Base-by-base conservation (phyloP, 2,329 filamentous ascomycete species). In the Fusarium sp. region DNA sequence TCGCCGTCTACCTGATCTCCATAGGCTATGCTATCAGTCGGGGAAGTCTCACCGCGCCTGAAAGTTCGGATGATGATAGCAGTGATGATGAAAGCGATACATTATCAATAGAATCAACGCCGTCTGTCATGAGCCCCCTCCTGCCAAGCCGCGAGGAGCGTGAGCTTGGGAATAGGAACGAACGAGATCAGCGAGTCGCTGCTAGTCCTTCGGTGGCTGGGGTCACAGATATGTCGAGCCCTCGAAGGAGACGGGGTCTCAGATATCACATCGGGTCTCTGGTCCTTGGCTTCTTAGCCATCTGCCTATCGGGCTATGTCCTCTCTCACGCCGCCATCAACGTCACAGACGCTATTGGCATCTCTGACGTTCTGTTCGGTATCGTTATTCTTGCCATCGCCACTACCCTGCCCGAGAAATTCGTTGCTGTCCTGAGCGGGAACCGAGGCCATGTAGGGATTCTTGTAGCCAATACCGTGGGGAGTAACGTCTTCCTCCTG, bases 181-280 rank as follows among this genome's bases (percentile, higher is more conserved):
- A 59, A 32, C 12, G 6, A 15, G 15, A 32, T 9, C 56, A 10
- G 11, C 20, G 10, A n/a, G 10, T 14, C 1, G 6, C 14, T 51
- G 32, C 17, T 6, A 24, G 12, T 30, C 12, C 24, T 14, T 17
- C 9, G 11, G 30, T 5, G 24, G 12, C 5, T 3, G 2, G 1
- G 8, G 20, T 12, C 20, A 18, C 32, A 24, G 8, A 24, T 39
- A 1, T 5, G 4, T 0, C 3, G 8, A 39, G 1, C 2, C 17
- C 2, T 24, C 12, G 15, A 39, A 22, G 56, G 8, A 10, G 22
- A 17, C 24, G 22, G 8, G 3, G 32, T 3, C 24, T 59, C 8
- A 10, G 7, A 1, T 52, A 60, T 8, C 57, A 60, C 3, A 6
- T 41, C 1, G 10, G 57, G 1, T 22, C 7, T 9, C 22, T 60